Percentiles rank a stretch among this genome's conserved stretches.
These are phyloP conservation scores for Populus hybrid DNA, from an alignment of 441 rosid genomes.

Conservation along the genomic window DNA sequence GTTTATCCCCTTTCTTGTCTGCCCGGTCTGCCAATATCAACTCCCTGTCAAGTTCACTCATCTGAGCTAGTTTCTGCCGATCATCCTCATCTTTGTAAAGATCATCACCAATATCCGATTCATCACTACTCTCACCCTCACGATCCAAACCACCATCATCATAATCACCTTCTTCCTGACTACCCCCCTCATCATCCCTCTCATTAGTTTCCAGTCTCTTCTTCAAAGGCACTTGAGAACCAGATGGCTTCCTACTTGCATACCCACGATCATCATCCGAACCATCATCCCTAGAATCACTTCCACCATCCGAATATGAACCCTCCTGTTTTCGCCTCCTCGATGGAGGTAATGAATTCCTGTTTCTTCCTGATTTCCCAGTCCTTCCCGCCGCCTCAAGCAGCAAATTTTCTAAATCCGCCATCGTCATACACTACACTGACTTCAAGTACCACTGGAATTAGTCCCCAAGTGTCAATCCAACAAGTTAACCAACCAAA, in stretches of 20 bases:
- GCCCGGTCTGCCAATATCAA: conserved; percentile 83
- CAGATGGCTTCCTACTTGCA: conserved; percentile 75
- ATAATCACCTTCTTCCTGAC: conserved; percentile 62
- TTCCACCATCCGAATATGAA: conserved; percentile 84
- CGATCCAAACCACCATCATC: conserved; percentile 53
- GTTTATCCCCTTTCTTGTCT: conserved; percentile 87
- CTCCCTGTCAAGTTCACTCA: conserved; percentile 91
- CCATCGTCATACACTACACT: conserved; percentile 36
- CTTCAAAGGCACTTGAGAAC: conserved; percentile 92
- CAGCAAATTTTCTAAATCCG: conserved; percentile 81
- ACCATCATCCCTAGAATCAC: conserved; percentile 83
- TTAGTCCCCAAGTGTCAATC: conserved; percentile 9
- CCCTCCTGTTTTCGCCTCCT: conserved; percentile 65
- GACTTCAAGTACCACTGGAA: conserved; percentile 5
- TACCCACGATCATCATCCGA: conserved; percentile 74
- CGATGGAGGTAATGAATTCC: conserved; percentile 49
- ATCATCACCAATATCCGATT: conserved; percentile 84
- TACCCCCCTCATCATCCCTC: conserved; percentile 70
- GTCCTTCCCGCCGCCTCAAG: conserved; percentile 98
- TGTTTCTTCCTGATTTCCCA: conserved; percentile 47
- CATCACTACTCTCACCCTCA: conserved; percentile 75
- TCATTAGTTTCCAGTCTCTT: conserved; percentile 75
- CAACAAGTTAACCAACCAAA: conserved; percentile 1
- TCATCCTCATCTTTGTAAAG: conserved; percentile 89
- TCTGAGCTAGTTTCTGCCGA: conserved; percentile 61